Base-by-base conservation (phyloP, 331 rosid species). In the Quercus lobata region DNA sequence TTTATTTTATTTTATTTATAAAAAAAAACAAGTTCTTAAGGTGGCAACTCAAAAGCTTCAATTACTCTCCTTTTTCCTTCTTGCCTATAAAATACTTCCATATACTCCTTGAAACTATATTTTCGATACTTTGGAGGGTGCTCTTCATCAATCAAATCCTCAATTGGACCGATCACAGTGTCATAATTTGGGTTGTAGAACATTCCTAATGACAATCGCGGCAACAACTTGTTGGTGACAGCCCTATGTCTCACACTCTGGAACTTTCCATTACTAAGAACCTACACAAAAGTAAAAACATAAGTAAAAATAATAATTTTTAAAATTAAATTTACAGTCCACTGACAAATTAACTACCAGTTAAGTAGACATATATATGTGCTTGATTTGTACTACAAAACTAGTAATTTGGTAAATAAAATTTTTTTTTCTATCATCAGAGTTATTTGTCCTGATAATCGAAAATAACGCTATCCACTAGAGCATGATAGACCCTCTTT, bases 51-150 rank as follows among this genome's bases (percentile, higher is more conserved):
- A 21, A 85, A 88, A 52, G 41, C 72, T 73, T 85, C 87, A 79
- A 83, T 83, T 17, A 83, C 86, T 72, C 74, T 71, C 41, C 72
- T 76, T 3, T 22, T 76, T 74, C 91, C 89, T 69, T 76, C 76
- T 74, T 86, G 84, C 70, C 25, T 69, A 18, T 5, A 25, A 54
- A 81, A 81, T 16, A 79, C 80, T 58, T 83, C 37, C 71, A 81
- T 71, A 68, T 34, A 79, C 65, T 83, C 84, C 27, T 83, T 60
- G 27, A 56, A 74, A 6, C 24, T 71, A 29, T 79, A 81, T 58
- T 57, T 81, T 66, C 77, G 30, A 54, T 84, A 82, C 32, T 57
- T 6, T 6, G 76, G 70, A 73, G 81, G 82, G 72, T 74, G 87
- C 27, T 79, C 69, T 24, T 79, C 72, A 60, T 83, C 85, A 1